phyloP scores from a whole-genome alignment of 179 eudicot genomes.

The Camellia oleifera region DNA sequence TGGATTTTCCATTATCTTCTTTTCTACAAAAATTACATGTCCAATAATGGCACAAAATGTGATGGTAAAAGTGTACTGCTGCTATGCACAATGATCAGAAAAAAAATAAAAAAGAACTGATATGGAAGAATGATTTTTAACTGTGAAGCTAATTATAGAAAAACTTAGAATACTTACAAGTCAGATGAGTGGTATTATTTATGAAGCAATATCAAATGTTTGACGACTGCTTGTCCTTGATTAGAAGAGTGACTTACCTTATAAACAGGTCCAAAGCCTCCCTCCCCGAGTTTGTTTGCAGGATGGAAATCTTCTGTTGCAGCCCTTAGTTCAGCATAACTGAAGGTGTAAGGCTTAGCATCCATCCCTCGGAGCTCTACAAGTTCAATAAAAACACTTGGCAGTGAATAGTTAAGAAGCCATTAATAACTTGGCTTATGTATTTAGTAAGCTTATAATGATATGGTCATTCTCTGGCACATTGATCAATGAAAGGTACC shows the following conservation, averaged over 20 bases:
- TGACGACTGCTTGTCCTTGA: not conserved
- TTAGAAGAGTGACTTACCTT: conserved; percentile 46
- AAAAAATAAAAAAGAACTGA: not conserved
- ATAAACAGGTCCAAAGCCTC: conserved; percentile 82
- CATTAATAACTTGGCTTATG: not conserved
- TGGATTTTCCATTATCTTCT: not conserved
- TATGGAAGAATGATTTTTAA: not conserved
- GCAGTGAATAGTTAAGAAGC: not conserved
- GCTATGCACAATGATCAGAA: not conserved
- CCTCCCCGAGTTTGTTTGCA: conserved; percentile 83
- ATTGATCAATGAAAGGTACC: not conserved
- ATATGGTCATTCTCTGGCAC: not conserved
- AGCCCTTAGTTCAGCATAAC: conserved; percentile 60
- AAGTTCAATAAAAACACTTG: conserved; percentile 11
- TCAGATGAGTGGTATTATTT: not conserved
- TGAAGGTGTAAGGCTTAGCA: conserved; percentile 54
- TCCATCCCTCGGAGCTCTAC: conserved; percentile 69
- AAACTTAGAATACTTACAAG: not conserved
- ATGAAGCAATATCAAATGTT: not conserved
- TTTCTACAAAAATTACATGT: not conserved
- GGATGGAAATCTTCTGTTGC: conserved; percentile 73
- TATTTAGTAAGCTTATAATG: not conserved
- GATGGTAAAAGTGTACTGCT: not conserved
- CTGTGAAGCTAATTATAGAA: not conserved
- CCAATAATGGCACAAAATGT: not conserved